These are phyloP conservation scores for Pythium monospermum DNA, from an alignment of 352 stramenopile species.

Conservation along the genomic window DNA sequence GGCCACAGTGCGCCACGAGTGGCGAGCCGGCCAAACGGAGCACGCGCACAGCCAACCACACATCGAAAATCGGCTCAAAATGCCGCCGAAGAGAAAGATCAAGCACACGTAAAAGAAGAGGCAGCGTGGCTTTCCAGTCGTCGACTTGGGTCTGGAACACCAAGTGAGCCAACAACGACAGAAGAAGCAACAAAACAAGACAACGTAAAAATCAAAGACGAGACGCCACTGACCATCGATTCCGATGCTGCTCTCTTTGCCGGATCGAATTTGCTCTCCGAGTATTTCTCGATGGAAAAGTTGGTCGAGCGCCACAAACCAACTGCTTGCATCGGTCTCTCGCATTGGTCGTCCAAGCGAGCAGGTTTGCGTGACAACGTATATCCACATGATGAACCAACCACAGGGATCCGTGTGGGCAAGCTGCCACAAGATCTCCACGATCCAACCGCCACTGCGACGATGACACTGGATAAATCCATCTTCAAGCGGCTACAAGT, in stretches of 20 bases:
- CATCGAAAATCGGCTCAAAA: not conserved
- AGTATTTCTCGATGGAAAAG: slow-evolving; percentile 18
- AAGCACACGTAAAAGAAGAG: not conserved
- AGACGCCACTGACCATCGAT: not conserved
- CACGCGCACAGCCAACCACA: not conserved
- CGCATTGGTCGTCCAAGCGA: slow-evolving; percentile 6
- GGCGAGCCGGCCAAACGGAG: not conserved
- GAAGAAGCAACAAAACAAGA: no score
- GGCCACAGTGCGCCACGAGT: not conserved
- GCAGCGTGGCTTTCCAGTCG: slow-evolving; percentile 15
- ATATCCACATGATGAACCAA: not conserved
- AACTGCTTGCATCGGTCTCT: not conserved
- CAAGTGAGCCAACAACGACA: not conserved
- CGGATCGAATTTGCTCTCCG: slow-evolving; percentile 11
- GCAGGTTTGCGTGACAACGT: not conserved
- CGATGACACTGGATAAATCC: slow-evolving; percentile 60
- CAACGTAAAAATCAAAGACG: not conserved
- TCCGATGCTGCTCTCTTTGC: no score
- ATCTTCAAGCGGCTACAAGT: slow-evolving; percentile 65
- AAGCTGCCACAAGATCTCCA: slow-evolving; percentile 12
- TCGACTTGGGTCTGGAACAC: slow-evolving; percentile 8
- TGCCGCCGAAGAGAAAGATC: not conserved
- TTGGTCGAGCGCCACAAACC: slow-evolving; percentile 1
- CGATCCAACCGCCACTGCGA: not conserved
- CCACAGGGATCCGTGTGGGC: not conserved